Evolutionary conservation across 495 filamentous ascomycete species (phyloP).

Genomic region (Lophiotrema nucula): DNA sequence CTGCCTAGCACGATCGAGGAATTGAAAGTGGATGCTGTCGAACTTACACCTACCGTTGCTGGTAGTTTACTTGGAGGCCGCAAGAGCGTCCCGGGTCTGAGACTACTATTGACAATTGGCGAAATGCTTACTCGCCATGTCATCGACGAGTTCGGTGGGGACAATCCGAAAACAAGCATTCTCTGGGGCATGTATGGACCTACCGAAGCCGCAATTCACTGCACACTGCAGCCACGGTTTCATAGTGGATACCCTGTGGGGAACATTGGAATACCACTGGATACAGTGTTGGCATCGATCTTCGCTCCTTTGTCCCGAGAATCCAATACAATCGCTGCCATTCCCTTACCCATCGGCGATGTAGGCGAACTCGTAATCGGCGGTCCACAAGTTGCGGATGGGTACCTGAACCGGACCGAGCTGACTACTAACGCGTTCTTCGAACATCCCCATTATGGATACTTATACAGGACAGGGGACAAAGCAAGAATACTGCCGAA

Average conservation of each 20-base stretch:
- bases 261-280: slow-evolving; percentile 69
- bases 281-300: slow-evolving; percentile 75
- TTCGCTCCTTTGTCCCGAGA: slow-evolving; percentile 41
- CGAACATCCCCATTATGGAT: slow-evolving; percentile 51
- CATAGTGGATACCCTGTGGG: slow-evolving; percentile 50
- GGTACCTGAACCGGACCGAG: slow-evolving; percentile 79
- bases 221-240: slow-evolving; percentile 56
- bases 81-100: slow-evolving; percentile 58
- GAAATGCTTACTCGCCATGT: slow-evolving; percentile 79
- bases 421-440: slow-evolving; percentile 71
- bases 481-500: slow-evolving; percentile 65
- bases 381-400: slow-evolving; percentile 72
- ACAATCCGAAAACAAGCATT: slow-evolving; percentile 45
- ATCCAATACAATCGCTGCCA: slow-evolving; percentile 6
- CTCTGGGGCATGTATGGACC: slow-evolving; percentile 87
- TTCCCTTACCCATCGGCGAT: slow-evolving; percentile 62
- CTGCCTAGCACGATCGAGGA: slow-evolving; percentile 60
- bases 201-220: slow-evolving; percentile 81
- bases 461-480: slow-evolving; percentile 83
- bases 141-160: slow-evolving; percentile 67
- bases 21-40: slow-evolving; percentile 73
- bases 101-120: slow-evolving; percentile 73
- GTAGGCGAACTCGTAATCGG: slow-evolving; percentile 81
- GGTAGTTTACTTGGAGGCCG: slow-evolving; percentile 63
- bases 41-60: slow-evolving; percentile 79